Base-by-base conservation (phyloP, 2,329 filamentous ascomycete genomes). In the Aspergillus luchuensis region DNA sequence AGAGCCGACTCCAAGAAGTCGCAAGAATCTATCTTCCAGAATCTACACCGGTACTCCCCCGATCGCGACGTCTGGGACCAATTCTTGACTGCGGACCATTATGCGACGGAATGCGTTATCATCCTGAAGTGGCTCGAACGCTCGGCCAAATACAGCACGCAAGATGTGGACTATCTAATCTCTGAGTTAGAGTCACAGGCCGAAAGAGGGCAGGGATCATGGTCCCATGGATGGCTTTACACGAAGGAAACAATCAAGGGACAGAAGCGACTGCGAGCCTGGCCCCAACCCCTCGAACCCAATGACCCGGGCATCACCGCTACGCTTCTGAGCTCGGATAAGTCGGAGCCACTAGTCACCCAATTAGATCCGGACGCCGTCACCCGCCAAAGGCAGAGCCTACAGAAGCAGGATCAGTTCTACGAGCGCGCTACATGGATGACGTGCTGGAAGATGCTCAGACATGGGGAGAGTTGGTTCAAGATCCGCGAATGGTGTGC, bases 351-450 rank as follows among this genome's bases (percentile, higher is more conserved):
- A 5, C 78, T 97, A 2, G 87, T 96, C 56, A 96, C 92, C 1
- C 91, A 97, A 68, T 82, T 99, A 36, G 95, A 99, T 70, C 95
- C 95, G 0, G 95, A 99, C 79, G 91, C 92, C 5, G 83, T 88
- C n/a, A 88, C 87, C 39, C 86, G 95, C 62, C 93, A 98, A 75
- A 84, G 84, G 52, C 86, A 91, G 57, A 87, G 84, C 53, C 81
- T 98, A 43, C 90, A 96, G 72, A 85, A 88, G 23, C 87, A 93
- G 69, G 95, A 99, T 72, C 88, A 92, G 66, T 93, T 89, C 70
- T 95, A 94, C 64, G 95, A 99, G 78, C 87, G 89, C 56, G 90
- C 92, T 2, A 91, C 96, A 50, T 98, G 95, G 93, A 84, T 93
- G 62, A 90, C 91, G n/a, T 95, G 91, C 77, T 98, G 92, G 80